Conservation (phyloP, 495 filamentous ascomycete genomes). For the Geoglossum glabrum region DNA sequence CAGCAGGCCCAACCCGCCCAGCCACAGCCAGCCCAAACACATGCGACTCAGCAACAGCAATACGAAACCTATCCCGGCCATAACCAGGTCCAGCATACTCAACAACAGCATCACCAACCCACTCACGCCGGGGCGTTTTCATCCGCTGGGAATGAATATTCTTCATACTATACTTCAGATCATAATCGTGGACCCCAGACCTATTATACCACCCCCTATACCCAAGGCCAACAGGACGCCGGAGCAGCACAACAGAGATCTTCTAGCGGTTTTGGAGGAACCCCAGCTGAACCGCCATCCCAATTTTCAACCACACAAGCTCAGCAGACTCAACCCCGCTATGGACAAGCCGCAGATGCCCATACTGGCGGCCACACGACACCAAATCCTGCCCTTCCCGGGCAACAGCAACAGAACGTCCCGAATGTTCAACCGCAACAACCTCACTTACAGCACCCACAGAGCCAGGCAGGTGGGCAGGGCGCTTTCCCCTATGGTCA, state of each 20-base stretch:
- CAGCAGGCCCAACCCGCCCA: constrained; percentile 23
- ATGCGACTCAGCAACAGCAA: constrained; percentile 32
- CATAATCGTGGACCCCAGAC: constrained; percentile 56
- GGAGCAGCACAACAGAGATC: constrained; percentile 44
- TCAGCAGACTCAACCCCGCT: constrained; percentile 39
- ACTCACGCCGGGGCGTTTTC: constrained; percentile 39
- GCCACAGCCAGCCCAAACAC: constrained; percentile 28
- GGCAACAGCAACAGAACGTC: constrained; percentile 35
- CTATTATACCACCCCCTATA: constrained; percentile 55
- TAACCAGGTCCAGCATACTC: constrained; percentile 24
- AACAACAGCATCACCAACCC: constrained; percentile 22
- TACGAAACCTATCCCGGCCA: constrained; percentile 35
- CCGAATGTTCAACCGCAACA: constrained; percentile 30
- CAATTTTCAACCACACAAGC: constrained; percentile 53
- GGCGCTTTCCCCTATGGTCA: constrained; percentile 43
- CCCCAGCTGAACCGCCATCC: constrained; percentile 49
- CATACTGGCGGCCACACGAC: constrained; percentile 76
- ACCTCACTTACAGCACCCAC: constrained; percentile 38
- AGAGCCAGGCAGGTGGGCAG: constrained; percentile 27
- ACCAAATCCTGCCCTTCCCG: constrained; percentile 59
- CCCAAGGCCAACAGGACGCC: constrained; percentile 50
- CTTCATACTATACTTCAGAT: constrained; percentile 73
- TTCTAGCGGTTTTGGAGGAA: constrained; percentile 56
- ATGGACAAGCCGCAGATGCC: constrained; percentile 44
- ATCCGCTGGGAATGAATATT: constrained; percentile 61